phyloP scores from a whole-genome alignment of 73 alveolate genomes.

The Paramecium tetraurelia region DNA sequence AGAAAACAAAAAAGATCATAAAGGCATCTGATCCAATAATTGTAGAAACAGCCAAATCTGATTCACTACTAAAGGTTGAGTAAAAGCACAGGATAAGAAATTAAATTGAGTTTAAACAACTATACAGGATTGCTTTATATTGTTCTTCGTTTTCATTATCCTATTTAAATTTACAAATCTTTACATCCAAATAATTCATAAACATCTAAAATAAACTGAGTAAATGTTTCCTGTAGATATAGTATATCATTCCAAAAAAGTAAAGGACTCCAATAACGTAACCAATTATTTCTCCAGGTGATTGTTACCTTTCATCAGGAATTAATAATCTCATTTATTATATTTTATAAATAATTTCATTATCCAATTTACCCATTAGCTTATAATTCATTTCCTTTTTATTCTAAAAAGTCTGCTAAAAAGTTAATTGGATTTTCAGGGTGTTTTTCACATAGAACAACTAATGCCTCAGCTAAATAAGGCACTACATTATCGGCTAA shows the following conservation, averaged over 20 bases:
- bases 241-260: neutral
- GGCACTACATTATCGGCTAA: conserved; percentile 90
- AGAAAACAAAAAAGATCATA: neutral
- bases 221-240: conserved; percentile 12
- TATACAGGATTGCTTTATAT: neutral
- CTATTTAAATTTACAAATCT: neutral
- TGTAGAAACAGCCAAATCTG: conserved; percentile 29
- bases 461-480: conserved; percentile 79
- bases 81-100: conserved; percentile 1
- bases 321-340: neutral
- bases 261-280: neutral
- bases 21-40: conserved; percentile 33
- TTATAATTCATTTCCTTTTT: conserved; percentile 60
- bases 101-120: conserved; percentile 5
- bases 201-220: neutral
- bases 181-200: neutral
- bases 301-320: neutral
- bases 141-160: neutral
- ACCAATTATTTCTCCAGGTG: neutral
- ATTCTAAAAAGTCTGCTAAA: conserved; percentile 73
- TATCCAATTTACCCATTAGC: neutral
- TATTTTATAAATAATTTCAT: neutral
- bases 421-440: conserved; percentile 85
- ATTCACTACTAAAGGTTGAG: conserved; percentile 7
- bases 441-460: conserved; percentile 78